phyloP scores from a whole-genome alignment of 352 stramenopile species.

The Thraustotheca clavata region DNA sequence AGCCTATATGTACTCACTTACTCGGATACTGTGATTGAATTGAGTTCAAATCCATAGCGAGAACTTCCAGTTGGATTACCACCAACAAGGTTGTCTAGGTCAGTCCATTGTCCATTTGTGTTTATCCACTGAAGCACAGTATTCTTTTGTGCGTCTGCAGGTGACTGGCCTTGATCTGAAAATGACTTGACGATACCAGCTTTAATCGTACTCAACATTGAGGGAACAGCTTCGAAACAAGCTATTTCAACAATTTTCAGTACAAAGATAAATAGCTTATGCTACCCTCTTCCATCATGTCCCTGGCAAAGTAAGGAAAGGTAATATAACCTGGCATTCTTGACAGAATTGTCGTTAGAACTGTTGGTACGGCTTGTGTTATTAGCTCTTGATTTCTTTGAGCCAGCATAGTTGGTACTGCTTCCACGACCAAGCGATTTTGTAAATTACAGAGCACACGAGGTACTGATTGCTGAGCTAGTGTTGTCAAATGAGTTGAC shows the following conservation, averaged over 20 bases:
- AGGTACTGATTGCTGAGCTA: slow-evolving; percentile 33
- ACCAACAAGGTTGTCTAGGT: slow-evolving; percentile 64
- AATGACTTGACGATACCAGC: slow-evolving; percentile 42
- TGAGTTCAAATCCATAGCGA: slow-evolving; percentile 55
- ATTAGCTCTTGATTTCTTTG: slow-evolving; percentile 35
- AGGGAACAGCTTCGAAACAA: slow-evolving; percentile 53
- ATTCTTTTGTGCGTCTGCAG: slow-evolving; percentile 26
- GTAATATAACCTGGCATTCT: slow-evolving; percentile 38
- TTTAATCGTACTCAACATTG: slow-evolving; percentile 51
- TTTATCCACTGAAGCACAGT: slow-evolving; percentile 45
- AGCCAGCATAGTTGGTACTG: slow-evolving; percentile 35
- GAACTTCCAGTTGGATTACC: slow-evolving; percentile 34
- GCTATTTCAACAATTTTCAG: slow-evolving; percentile 38
- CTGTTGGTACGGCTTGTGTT: slow-evolving; percentile 36
- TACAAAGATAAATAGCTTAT: background rate
- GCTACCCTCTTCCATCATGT: slow-evolving; percentile 17
- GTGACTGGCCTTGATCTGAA: slow-evolving; percentile 34
- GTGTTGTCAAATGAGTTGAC: slow-evolving; percentile 23
- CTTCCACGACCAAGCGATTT: slow-evolving; percentile 42
- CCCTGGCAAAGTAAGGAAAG: slow-evolving; percentile 51
- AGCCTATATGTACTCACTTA: background rate
- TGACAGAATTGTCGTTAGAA: slow-evolving; percentile 33
- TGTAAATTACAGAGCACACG: slow-evolving; percentile 47
- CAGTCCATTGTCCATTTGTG: slow-evolving; percentile 27
- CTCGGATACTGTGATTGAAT: slow-evolving; percentile 22